Conservation (phyloP, 495 filamentous ascomycete genomes). For the Talaromyces ruber region DNA sequence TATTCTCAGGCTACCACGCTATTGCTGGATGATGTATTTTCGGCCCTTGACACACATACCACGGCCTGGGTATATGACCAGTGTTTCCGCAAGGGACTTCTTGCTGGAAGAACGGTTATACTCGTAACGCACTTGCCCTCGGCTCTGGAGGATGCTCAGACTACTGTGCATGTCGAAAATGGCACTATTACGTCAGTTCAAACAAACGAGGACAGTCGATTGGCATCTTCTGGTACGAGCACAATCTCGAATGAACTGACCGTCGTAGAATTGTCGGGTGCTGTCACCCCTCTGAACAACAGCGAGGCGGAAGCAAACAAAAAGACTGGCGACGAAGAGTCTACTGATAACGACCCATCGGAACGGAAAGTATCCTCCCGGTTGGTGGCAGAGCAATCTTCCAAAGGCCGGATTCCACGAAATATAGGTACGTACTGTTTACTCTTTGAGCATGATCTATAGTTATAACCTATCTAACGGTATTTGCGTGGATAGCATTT, state of each 20-base stretch:
- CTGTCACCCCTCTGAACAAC: background rate
- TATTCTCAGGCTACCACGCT: conserved; percentile 53
- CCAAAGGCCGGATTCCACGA: conserved; percentile 17
- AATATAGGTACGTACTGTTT: conserved; percentile 13
- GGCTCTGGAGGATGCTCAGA: conserved; percentile 35
- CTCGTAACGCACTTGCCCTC: conserved; percentile 57
- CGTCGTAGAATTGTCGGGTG: background rate
- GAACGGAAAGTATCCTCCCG: background rate
- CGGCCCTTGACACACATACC: conserved; percentile 56
- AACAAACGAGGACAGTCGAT: background rate
- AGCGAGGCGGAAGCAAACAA: background rate
- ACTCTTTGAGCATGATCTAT: background rate
- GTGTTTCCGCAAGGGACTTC: conserved; percentile 49
- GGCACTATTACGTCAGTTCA: conserved; percentile 17
- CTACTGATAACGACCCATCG: background rate
- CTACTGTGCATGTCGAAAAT: conserved; percentile 31
- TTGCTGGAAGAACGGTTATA: conserved; percentile 48
- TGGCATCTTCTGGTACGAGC: conserved; percentile 1
- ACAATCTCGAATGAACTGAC: background rate
- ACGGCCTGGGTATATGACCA: conserved; percentile 55
- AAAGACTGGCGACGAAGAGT: background rate
- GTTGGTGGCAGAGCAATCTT: conserved; percentile 10
- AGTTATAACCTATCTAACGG: background rate
- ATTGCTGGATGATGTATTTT: conserved; percentile 54
- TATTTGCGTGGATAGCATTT: conserved; percentile 5